Evolutionary conservation across 306 rosid species (phyloP).

Genomic region (Lathyrus sativus): DNA sequence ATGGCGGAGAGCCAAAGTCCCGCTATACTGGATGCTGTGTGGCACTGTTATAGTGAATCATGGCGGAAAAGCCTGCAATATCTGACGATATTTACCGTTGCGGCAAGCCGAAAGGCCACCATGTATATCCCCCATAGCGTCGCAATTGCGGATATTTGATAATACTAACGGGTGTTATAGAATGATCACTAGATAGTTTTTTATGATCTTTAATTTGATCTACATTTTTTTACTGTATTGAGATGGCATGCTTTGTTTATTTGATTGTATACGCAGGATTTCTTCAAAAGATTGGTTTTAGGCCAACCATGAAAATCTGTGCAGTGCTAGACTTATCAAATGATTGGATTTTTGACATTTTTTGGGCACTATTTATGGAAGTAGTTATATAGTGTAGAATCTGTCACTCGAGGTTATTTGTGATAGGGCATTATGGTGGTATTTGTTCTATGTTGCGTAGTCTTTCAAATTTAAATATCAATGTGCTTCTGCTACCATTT

Average conservation of each 20-base stretch:
- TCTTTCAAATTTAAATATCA: constrained; percentile 31
- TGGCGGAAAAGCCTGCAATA: too few species aligned
- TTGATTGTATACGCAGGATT: constrained; percentile 4
- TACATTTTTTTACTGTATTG: constrained; percentile 15
- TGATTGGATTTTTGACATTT: constrained; percentile 6
- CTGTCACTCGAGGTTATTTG: background rate
- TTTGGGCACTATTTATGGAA: constrained; percentile 5
- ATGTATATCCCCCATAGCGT: too few species aligned
- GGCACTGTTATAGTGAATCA: too few species aligned
- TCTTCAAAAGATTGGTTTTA: background rate
- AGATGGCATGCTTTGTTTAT: constrained; percentile 25
- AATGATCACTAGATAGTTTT: background rate
- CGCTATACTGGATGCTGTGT: too few species aligned
- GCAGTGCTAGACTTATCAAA: background rate
- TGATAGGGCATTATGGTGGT: background rate
- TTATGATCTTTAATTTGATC: background rate
- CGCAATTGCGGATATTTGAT: too few species aligned
- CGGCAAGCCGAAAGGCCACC: too few species aligned
- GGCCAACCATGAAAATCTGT: background rate
- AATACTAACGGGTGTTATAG: background rate
- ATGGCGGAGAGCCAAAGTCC: too few species aligned
- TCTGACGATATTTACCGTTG: too few species aligned
- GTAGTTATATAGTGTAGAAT: constrained; percentile 5
- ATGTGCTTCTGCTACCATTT: constrained; percentile 6
- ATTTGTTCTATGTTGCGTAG: background rate